These are phyloP conservation scores for Penicillium canescens DNA, from an alignment of 495 filamentous ascomycete species.

Conservation along the genomic window DNA sequence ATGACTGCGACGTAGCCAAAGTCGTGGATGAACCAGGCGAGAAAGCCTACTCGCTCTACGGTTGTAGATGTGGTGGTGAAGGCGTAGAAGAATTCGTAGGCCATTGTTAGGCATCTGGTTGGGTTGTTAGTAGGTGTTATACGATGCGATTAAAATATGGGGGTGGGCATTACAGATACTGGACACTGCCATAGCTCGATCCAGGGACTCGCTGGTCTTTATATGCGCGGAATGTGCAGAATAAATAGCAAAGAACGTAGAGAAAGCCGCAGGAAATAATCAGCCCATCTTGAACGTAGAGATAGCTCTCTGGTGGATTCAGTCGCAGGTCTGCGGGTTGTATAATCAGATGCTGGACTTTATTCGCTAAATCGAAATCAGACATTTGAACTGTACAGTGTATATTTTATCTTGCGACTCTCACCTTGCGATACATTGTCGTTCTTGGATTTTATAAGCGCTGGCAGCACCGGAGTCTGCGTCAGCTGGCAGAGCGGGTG, in stretches of 20 bases:
- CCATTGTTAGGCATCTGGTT: constrained; percentile 16
- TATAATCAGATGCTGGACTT: constrained; percentile 12
- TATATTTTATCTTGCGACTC: no score
- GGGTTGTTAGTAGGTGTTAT: background rate
- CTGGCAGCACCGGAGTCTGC: no score
- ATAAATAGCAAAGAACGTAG: constrained; percentile 17
- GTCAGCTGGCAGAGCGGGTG: no score
- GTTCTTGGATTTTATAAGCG: no score
- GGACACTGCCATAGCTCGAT: constrained; percentile 3
- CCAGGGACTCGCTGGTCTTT: constrained; percentile 13
- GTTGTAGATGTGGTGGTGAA: constrained; percentile 13
- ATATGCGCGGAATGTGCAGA: constrained; percentile 11
- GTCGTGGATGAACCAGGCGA: constrained; percentile 18
- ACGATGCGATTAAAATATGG: background rate
- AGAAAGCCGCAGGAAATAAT: constrained; percentile 21
- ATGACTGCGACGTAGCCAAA: constrained; percentile 9
- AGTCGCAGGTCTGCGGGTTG: constrained; percentile 13
- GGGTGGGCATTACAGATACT: constrained; percentile 7
- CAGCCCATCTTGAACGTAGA: constrained; percentile 21
- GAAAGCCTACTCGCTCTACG: constrained; percentile 10
- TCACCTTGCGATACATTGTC: no score
- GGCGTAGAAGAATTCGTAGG: constrained; percentile 21
- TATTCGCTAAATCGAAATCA: constrained; percentile 9
- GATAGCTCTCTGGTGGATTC: constrained; percentile 19
- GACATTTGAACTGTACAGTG: background rate